Percentiles rank a stretch among this genome's conserved stretches.
phyloP scores from a whole-genome alignment of 2,329 filamentous ascomycete species.

The Coniochaeta sp. region DNA sequence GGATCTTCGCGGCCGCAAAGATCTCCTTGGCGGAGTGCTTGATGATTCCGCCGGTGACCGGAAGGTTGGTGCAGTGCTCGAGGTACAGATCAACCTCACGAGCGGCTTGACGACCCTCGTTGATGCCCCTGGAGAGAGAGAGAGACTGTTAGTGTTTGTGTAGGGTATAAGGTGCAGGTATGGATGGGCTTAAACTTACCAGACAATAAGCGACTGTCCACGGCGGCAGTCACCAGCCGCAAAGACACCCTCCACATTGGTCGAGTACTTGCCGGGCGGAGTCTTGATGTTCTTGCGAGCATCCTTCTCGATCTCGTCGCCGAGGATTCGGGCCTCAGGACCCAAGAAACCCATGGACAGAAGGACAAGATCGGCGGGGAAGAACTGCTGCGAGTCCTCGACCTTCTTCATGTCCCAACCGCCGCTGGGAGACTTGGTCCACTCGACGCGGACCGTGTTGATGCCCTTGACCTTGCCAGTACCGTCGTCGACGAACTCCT shows the following conservation, averaged over 20 bases:
- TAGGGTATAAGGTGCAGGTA: not conserved
- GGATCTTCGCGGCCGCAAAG: slow-evolving; percentile 28
- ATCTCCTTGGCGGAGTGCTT: slow-evolving; percentile 74
- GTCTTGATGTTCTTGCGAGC: slow-evolving; percentile 96
- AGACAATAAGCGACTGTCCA: slow-evolving; percentile 93
- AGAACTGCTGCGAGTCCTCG: slow-evolving; percentile 89
- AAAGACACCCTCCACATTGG: slow-evolving; percentile 83
- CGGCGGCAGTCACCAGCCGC: slow-evolving; percentile 92
- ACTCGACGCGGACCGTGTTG: slow-evolving; percentile 91
- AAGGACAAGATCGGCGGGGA: slow-evolving; percentile 89
- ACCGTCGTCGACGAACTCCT: slow-evolving; percentile 89
- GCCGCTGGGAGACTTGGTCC: slow-evolving; percentile 81
- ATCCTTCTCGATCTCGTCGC: slow-evolving; percentile 85
- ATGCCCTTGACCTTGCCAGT: slow-evolving; percentile 87
- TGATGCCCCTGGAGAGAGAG: slow-evolving; percentile 65
- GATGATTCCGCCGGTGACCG: slow-evolving; percentile 87
- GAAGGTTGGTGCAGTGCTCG: slow-evolving; percentile 69
- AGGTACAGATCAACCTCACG: slow-evolving; percentile 88
- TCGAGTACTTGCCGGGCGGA: slow-evolving; percentile 75
- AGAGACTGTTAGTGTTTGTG: slow-evolving; percentile 40
- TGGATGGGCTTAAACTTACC: slow-evolving; percentile 49
- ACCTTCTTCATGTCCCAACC: slow-evolving; percentile 99
- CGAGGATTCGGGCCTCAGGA: slow-evolving; percentile 81
- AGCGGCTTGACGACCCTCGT: slow-evolving; percentile 88
- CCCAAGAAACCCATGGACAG: slow-evolving; percentile 97